Base-by-base conservation (phyloP, 2,329 filamentous ascomycete genomes). In the Monilinia laxa region DNA sequence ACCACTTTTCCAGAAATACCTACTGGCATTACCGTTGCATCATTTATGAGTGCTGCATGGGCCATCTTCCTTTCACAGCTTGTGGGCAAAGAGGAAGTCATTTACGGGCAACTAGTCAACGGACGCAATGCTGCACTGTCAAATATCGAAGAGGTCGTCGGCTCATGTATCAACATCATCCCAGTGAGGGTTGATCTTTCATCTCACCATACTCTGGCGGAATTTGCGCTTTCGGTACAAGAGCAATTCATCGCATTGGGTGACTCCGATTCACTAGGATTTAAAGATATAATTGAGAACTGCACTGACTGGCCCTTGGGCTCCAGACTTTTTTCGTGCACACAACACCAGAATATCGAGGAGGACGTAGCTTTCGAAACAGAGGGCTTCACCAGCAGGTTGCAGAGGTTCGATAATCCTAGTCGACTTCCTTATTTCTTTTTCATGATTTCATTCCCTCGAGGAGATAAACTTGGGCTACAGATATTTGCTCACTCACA, bases 141-240 rank as follows among this genome's bases (percentile, higher is more conserved):
- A 11, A 74, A 74, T 55, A 74, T 77, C 2, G 79, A 81, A 47
- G 73, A 75, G 42, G 76, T 82, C 49, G 74, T 79, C 31, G 81
- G 81, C 0, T 80, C 81, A 0, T 81, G 79, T 67, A 81, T 79
- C 74, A 78, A 81, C 67, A 78, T 80, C 65, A 77, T 78, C 2
- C 81, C 81, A 1, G 75, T 82, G 67, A 77, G 81, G 35, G 77
- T 82, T 2, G 67, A 70, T 0, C 78, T 82, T 67, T 65, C 76
- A 7, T 5, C 69, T 0, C 31, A 68, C 0, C 78, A 76, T 76
- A 79, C 71, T 1, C 71, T 72, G 0, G 64, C 70, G 1, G 74
- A 78, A 51, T 74, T 79, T 65, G 1, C 68, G 71, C 38, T 67
- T 79, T 18, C 77, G 78, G 62, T 62, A 71, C 38, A 78, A 80